Conservation (phyloP, 1,284 basidiomycete species). For the Lentinus polychrous region DNA sequence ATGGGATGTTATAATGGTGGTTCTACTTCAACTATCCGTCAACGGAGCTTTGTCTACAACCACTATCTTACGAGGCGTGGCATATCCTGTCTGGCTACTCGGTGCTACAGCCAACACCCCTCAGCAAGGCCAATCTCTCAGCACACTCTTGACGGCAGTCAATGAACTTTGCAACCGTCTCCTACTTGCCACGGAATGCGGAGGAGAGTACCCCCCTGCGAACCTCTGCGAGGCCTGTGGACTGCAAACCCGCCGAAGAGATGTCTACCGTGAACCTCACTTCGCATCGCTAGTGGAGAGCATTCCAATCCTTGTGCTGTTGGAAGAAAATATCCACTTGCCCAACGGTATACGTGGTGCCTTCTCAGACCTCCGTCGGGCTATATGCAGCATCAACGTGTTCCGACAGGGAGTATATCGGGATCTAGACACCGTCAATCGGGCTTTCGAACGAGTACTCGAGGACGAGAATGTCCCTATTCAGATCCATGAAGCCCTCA, state of each 20-base stretch:
- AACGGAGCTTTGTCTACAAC: slow-evolving; percentile 64
- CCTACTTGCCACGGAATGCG: slow-evolving; percentile 47
- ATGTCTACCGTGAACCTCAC: slow-evolving; percentile 57
- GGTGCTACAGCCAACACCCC: slow-evolving; percentile 33
- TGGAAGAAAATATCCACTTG: slow-evolving; percentile 56
- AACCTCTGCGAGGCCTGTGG: slow-evolving; percentile 60
- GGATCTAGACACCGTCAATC: slow-evolving; percentile 60
- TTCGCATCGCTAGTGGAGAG: slow-evolving; percentile 54
- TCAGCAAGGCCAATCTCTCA: slow-evolving; percentile 34
- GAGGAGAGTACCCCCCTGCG: slow-evolving; percentile 36
- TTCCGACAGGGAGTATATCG: slow-evolving; percentile 69
- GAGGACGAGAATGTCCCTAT: slow-evolving; percentile 43
- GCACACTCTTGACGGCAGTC: slow-evolving; percentile 49
- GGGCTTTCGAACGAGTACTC: slow-evolving; percentile 59
- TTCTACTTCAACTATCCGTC: slow-evolving; percentile 59
- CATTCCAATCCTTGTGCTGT: slow-evolving; percentile 59
- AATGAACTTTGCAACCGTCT: slow-evolving; percentile 55
- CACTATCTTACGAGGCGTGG: slow-evolving; percentile 61
- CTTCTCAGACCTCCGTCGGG: slow-evolving; percentile 43
- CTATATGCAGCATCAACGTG: slow-evolving; percentile 50
- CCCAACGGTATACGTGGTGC: slow-evolving; percentile 40
- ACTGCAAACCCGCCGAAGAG: slow-evolving; percentile 57
- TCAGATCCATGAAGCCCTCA: slow-evolving; percentile 53
- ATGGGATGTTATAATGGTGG: slow-evolving; percentile 59
- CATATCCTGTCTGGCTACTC: slow-evolving; percentile 68